Evolutionary conservation across 306 rosid genomes (phyloP), one percentile per base, ranked within the genome.

Genomic region (Crataegus laevigata): DNA sequence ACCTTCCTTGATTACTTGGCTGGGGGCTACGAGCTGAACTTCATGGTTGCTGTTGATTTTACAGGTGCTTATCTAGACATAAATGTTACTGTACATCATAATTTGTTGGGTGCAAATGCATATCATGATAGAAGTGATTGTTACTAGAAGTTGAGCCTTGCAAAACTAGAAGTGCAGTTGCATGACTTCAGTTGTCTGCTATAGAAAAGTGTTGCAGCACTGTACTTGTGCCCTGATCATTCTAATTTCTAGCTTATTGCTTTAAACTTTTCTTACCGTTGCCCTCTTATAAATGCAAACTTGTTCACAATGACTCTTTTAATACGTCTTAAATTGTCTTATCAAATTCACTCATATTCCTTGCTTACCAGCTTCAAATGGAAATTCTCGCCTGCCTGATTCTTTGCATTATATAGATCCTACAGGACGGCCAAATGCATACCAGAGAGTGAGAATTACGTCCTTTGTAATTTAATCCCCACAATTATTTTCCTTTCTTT

Each of bases 361-460:
- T 79, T 83, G 52, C 74, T 80, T 83, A 77, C 86, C 93, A 96
- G 99, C 99, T 82, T 96, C 99, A 66, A 96, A 96, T 85, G 99
- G 99, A 77, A 96, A 96, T 80, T 89, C 98, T 59, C 99, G 99
- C 72, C 92, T 96, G 75, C 98, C 98, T 57, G 99, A 96, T 89
- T 96, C 99, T 79, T 92, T 96, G 87, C 99, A 96, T 96, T 96
- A 89, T 83, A 90, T 90, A 67, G 99, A 96, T 84, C 96, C 91
- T 81, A 85, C 96, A 47, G 99, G 99, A 76, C 89, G 99, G 52
- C 92, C 86, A 72, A 96, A 96, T 85, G 89, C 99, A 59, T 96
- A 96, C 85, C 99, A 96, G 81, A 88, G 85, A 86, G 99, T 96
- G 84, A 92, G 98, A 85, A 85, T 71, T 73, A 61, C 50, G 70